These are phyloP conservation scores for Globisporangium alternatum DNA, from an alignment of 352 stramenopile species.

Conservation along the genomic window DNA sequence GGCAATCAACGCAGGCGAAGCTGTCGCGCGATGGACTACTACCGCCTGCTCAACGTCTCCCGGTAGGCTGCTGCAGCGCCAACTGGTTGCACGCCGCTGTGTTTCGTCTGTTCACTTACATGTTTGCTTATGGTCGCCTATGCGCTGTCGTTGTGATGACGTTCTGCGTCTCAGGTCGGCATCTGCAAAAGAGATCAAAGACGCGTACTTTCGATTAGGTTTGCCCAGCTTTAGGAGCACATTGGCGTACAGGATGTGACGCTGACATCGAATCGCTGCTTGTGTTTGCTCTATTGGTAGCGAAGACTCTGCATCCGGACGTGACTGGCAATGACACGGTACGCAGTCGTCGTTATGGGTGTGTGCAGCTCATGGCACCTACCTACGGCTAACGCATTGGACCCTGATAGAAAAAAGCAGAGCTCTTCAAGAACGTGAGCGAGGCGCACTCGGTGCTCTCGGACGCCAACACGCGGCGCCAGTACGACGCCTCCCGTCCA, in stretches of 20 bases:
- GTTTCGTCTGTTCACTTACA: not conserved
- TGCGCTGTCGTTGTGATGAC: not conserved
- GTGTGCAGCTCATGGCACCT: not conserved
- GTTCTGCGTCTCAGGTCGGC: conserved; percentile 32
- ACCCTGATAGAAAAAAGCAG: conserved; percentile 56
- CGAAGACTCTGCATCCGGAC: conserved; percentile 83
- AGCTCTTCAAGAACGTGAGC: conserved; percentile 84
- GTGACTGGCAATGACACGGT: conserved; percentile 76
- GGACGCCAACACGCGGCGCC: conserved; percentile 47
- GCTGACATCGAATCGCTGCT: not conserved
- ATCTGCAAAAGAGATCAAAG: conserved; percentile 74
- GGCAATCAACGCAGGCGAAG: no score
- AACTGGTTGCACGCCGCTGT: not conserved
- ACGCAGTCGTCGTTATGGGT: not conserved
- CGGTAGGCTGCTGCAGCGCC: conserved; percentile 25
- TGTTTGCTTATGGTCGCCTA: not conserved
- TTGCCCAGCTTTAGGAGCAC: not conserved
- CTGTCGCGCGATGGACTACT: conserved; percentile 56
- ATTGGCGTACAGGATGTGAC: not conserved
- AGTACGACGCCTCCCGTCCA: conserved; percentile 61
- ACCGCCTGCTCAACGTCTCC: conserved; percentile 75
- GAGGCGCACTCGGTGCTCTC: conserved; percentile 79
- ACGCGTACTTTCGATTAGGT: conserved; percentile 78
- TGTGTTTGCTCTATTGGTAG: conserved; percentile 19
- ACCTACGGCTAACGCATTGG: not conserved